These are phyloP conservation scores for Triticum monococcum DNA, from an alignment of 176 grass and related monocot species.

Conservation along the genomic window DNA sequence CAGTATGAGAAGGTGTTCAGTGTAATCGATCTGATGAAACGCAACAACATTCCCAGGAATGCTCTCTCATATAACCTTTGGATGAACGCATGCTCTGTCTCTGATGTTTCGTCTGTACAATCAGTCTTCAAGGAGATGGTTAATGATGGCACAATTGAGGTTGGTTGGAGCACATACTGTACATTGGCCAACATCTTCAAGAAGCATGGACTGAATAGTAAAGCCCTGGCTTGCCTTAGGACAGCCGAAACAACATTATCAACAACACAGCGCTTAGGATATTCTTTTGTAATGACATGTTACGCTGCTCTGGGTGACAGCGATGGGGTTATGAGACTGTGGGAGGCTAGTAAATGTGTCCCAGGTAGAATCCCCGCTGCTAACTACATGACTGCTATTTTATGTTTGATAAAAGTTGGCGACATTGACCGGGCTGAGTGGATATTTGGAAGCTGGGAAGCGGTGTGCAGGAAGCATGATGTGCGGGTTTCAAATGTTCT, in stretches of 20 bases:
- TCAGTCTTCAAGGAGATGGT: conserved; percentile 65
- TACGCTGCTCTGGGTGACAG: conserved; percentile 62
- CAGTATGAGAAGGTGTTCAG: conserved; percentile 46
- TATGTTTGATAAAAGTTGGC: conserved; percentile 66
- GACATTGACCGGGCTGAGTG: conserved; percentile 59
- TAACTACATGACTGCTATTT: conserved; percentile 72
- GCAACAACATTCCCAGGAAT: conserved; percentile 59
- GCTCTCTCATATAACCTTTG: conserved; percentile 76
- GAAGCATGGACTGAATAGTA: conserved; percentile 36
- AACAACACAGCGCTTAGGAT: conserved; percentile 49
- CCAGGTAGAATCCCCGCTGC: conserved; percentile 56
- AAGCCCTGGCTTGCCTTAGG: conserved; percentile 58
- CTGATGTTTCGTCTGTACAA: conserved; percentile 45
- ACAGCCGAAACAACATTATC: conserved; percentile 75
- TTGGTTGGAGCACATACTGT: conserved; percentile 91
- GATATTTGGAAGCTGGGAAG: conserved; percentile 76
- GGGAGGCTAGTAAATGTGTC: conserved; percentile 71
- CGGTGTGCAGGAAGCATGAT: conserved; percentile 54
- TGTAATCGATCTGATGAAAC: conserved; percentile 65
- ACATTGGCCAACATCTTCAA: conserved; percentile 67
- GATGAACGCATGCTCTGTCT: conserved; percentile 61
- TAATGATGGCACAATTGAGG: conserved; percentile 57
- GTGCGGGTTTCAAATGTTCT: conserved; percentile 75
- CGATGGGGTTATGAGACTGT: conserved; percentile 62
- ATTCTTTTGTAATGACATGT: conserved; percentile 81